A percentile compares a stretch with the other conserved stretches of the same genome.
Conservation (phyloP, 495 filamentous ascomycete genomes). For the Hypoxylon rickii region DNA sequence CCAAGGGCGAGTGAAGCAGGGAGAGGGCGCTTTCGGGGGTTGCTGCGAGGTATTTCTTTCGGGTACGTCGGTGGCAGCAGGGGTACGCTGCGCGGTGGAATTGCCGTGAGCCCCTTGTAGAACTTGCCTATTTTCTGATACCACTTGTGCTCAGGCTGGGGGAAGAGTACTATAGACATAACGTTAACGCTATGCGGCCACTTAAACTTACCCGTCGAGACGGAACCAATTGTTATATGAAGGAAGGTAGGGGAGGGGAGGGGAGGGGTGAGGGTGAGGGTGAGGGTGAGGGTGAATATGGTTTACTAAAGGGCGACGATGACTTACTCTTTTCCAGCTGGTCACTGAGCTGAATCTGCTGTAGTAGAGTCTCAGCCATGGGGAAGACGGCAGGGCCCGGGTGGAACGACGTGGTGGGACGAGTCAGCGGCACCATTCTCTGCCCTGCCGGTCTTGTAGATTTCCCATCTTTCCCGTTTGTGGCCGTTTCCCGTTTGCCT, state of each 20-base stretch:
- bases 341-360: conserved; percentile 26
- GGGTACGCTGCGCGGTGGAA: background rate
- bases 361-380: conserved; percentile 37
- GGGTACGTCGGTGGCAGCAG: conserved; percentile 17
- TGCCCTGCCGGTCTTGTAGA: background rate
- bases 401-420: conserved; percentile 14
- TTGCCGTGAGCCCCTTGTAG: conserved; percentile 3
- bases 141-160: background rate
- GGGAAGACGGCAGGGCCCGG: conserved; percentile 38
- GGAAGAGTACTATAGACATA: conserved; percentile 21
- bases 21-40: conserved; percentile 35
- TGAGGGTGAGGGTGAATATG: background rate
- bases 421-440: conserved; percentile 7
- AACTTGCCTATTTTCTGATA: background rate
- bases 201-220: background rate
- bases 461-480: no score
- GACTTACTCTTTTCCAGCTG: conserved; percentile 30
- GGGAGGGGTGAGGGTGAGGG: no score
- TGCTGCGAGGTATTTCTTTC: conserved; percentile 33
- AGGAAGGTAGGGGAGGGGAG: no score
- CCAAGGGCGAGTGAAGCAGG: conserved; percentile 26
- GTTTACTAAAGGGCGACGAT: background rate
- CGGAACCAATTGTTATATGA: no score
- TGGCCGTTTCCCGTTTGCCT: no score
- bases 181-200: background rate